Percentiles rank a stretch among this genome's conserved stretches.
Conservation (phyloP, 2,329 filamentous ascomycete genomes). For the Zasmidium angulare region DNA sequence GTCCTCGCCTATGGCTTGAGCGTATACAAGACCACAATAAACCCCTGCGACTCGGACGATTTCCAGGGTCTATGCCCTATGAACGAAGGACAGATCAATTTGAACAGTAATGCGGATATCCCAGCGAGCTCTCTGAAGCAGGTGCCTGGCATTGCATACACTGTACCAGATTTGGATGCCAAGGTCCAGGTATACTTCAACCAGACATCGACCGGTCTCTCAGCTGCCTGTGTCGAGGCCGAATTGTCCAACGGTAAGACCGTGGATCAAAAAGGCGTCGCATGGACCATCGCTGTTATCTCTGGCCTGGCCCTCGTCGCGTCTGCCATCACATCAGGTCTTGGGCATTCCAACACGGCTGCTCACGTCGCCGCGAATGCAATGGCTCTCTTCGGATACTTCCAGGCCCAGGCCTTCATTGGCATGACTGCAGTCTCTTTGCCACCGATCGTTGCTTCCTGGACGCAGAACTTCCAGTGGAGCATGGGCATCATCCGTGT, state of each 20-base stretch:
- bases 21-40: slow-evolving; percentile 64
- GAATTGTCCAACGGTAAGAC: slow-evolving; percentile 88
- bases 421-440: slow-evolving; percentile 78
- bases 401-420: slow-evolving; percentile 90
- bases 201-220: slow-evolving; percentile 60
- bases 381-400: slow-evolving; percentile 89
- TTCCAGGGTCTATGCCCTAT: slow-evolving; percentile 84
- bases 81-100: slow-evolving; percentile 76
- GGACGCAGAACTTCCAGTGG: slow-evolving; percentile 98
- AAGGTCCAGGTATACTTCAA: slow-evolving; percentile 81
- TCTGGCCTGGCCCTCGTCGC: slow-evolving; percentile 79
- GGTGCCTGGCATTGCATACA: slow-evolving; percentile 83
- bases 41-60: slow-evolving; percentile 70
- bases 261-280: slow-evolving; percentile 82
- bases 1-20: slow-evolving; percentile 81
- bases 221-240: slow-evolving; percentile 83
- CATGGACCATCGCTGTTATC: slow-evolving; percentile 86
- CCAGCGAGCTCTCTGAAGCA: slow-evolving; percentile 56
- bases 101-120: slow-evolving; percentile 69
- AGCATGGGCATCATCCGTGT: slow-evolving; percentile 93
- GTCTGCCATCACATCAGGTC: slow-evolving; percentile 83
- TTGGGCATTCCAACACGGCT: slow-evolving; percentile 90
- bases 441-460: slow-evolving; percentile 84
- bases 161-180: slow-evolving; percentile 86
- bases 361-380: slow-evolving; percentile 93